Evolutionary conservation across 768 basidiomycete species (phyloP), one percentile per base, ranked within the genome.

Genomic region (Naganishia vaughanmartiniae): DNA sequence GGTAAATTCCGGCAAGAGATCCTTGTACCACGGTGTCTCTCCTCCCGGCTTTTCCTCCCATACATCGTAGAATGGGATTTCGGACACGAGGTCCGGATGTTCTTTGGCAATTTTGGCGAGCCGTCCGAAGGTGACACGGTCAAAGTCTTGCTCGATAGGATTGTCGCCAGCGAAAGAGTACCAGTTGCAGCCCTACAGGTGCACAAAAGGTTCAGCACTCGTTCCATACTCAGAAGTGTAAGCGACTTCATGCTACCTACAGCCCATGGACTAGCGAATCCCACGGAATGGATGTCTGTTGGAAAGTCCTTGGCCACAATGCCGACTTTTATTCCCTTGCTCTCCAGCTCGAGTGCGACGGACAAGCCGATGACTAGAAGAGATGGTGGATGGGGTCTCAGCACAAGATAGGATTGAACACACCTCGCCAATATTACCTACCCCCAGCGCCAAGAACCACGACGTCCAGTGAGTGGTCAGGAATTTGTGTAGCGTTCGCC

Each of bases 221-320:
- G 4, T 7, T 28, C 4, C 6, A n/a, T 24, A 21, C 4, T 4
- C 19, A 21, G 21, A n/a, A 51, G 4, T 26, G 48, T 7, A 24
- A 26, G 48, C 6, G 3, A 26, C 4, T 4, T 4, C 3, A 24
- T 7, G 48, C 4, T 7, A 74, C 79, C 69, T 51, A 81, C 81
- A 0, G 82, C 81, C 82, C 82, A 83, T 0, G 82, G 82, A 48
- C 73, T 74, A 12, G 81, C 80, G 68, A 83, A 83, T 0, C 71
- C 75, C 4, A 72, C 67, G 19, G 71, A 74, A 36, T 73, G 36
- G 0, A 65, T 31, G 70, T 83, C 81, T 31, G 80, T 76, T 0
- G 82, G 81, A 26, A 81, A 55, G 67, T 83, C 81, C 54, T 77
- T 73, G 0, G 78, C 81, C 12, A 81, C 69, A 31, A 83, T 68